Evolutionary conservation across 108 stramenopile species (phyloP), one percentile per base, ranked within the genome.

Genomic region (Pseudonitzschia multiseries): DNA sequence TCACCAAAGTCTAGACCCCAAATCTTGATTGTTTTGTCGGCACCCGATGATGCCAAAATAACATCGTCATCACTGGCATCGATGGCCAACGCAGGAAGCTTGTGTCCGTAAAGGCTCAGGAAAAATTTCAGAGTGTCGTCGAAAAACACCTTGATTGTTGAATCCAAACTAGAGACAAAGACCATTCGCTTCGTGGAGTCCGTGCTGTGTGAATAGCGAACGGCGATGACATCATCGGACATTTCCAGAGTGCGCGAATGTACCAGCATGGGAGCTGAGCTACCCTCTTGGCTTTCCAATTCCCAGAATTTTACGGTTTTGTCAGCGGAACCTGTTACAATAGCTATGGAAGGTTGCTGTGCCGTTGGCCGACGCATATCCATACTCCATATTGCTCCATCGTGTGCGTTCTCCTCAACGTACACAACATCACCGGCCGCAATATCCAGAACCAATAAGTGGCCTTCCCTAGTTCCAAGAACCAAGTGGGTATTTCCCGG

Each of bases 1-100:
- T 99, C 99, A 44, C 99, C 99, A 79, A 99, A 99, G 69, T 99
- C 99, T 28, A 99, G 82, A 27, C 99, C 99, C 97, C 97, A 99
- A 51, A 99, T 86, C 74, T 99, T 99, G 36, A 99, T 83, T 27
- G 95, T 96, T 77, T 99, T 99, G 84, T 99, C 99, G 6, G 99
- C 97, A 27, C 95, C 96, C 27, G 89, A 95, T 4, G 97, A 93
- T 18, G 93, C 97, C 29, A 99, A 78, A 74, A 99, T 92, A 21
- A 89, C 78, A 68, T 94, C 95, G 77, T 99, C 99, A 71, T 93
- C 91, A 43, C 93, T 89, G 18, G 94, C 92, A 79, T 98, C 98
- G 65, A 99, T 71, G 41, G 93, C 93, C 40, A 99, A 80, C 4
- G 94, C 98, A 10, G 99, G 98, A 31, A 99, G 89, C 71, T 96